A percentile compares a stretch with the other conserved stretches of the same genome.
phyloP scores from a whole-genome alignment of 1,139 yeast species.

The Blastobotrys serpentis region DNA sequence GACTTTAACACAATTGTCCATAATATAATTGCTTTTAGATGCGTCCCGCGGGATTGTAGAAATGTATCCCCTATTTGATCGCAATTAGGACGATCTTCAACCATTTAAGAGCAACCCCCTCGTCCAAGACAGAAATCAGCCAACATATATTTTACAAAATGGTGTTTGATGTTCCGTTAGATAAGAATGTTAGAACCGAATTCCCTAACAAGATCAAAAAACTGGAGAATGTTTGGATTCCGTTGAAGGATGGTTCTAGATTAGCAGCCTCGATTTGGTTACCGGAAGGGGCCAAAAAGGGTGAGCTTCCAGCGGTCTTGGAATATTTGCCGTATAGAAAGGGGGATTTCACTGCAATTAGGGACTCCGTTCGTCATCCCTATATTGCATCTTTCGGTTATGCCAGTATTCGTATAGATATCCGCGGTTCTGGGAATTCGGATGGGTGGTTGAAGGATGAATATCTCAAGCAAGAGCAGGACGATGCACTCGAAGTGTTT shows the following conservation, averaged over 20 bases:
- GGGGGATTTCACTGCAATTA: constrained; percentile 44
- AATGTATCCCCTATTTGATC: not conserved
- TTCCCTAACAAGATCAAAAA: constrained; percentile 38
- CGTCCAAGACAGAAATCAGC: too few species aligned
- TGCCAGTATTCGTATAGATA: constrained; percentile 45
- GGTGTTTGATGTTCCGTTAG: constrained; percentile 35
- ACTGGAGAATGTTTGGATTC: constrained; percentile 39
- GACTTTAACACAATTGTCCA: too few species aligned
- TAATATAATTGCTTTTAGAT: not conserved
- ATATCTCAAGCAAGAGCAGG: constrained; percentile 44
- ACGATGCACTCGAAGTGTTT: constrained; percentile 43
- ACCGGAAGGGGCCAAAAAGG: constrained; percentile 35
- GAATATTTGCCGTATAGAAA: constrained; percentile 48
- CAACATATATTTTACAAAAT: too few species aligned
- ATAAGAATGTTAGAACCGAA: constrained; percentile 30
- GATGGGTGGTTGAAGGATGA: constrained; percentile 45
- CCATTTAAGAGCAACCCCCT: too few species aligned
- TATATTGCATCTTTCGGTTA: constrained; percentile 47
- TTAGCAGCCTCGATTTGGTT: constrained; percentile 46
- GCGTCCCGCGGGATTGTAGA: not conserved
- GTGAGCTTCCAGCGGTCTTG: constrained; percentile 40
- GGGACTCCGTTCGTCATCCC: constrained; percentile 46
- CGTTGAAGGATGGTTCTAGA: constrained; percentile 40
- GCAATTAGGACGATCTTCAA: too few species aligned
- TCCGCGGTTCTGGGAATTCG: constrained; percentile 46